Evolutionary conservation across 2,329 filamentous ascomycete genomes (phyloP).

Genomic region (Magnaporthiopsis rhizophila): DNA sequence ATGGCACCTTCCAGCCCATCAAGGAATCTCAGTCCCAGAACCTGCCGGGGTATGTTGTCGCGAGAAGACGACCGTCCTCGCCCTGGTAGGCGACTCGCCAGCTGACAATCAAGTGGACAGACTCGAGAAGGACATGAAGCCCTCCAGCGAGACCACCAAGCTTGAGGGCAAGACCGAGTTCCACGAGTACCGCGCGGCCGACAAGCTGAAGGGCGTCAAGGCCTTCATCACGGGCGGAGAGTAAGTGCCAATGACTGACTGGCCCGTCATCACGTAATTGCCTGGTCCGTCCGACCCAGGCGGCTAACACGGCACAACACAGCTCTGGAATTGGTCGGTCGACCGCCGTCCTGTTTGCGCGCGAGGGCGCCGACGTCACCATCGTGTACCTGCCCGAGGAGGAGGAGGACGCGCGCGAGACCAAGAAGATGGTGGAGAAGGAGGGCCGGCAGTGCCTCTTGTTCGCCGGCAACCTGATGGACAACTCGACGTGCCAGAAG

Average conservation of each 20-base stretch:
- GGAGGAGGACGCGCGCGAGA: constrained; percentile 45
- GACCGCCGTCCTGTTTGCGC: constrained; percentile 46
- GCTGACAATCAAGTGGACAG: constrained; percentile 12
- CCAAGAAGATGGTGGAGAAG: constrained; percentile 42
- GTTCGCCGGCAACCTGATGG: constrained; percentile 38
- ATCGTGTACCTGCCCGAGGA: constrained; percentile 50
- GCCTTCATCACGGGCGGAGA: constrained; percentile 49
- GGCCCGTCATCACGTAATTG: too few relatives aligned
- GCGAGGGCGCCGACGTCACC: constrained; percentile 48
- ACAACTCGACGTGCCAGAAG: constrained; percentile 39
- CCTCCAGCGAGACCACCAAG: constrained; percentile 30
- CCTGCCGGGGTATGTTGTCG: constrained; percentile 25
- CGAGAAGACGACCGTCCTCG: background rate
- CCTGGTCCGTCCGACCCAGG: background rate
- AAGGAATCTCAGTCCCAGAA: constrained; percentile 26
- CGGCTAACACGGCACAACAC: background rate
- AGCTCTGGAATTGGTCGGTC: constrained; percentile 48
- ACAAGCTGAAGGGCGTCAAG: constrained; percentile 41
- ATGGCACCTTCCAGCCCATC: constrained; percentile 27
- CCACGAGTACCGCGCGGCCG: constrained; percentile 33
- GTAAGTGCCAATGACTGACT: constrained; percentile 24
- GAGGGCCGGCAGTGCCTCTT: constrained; percentile 39
- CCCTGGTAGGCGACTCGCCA: background rate
- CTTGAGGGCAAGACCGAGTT: constrained; percentile 29
- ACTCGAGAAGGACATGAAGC: constrained; percentile 29